These are phyloP conservation scores for Blastobotrys serpentis DNA, from an alignment of 1,139 yeast species.

Conservation along the genomic window DNA sequence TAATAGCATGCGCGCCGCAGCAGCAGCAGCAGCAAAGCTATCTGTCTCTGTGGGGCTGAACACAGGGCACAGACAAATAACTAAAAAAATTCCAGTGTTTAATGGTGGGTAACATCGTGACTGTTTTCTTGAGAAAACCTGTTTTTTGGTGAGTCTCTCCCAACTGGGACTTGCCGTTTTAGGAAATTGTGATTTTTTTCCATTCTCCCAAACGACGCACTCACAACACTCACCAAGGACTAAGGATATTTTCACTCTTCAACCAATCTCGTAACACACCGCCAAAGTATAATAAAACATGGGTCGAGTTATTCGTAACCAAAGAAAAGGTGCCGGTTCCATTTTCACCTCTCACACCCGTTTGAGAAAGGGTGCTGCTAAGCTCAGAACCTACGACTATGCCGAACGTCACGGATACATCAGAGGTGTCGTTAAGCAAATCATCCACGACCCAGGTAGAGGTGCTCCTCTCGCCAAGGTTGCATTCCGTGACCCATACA, in stretches of 20 bases:
- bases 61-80: too few species aligned
- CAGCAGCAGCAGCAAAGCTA: too few species aligned
- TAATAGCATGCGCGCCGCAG: too few species aligned
- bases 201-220: not conserved
- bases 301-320: conserved; percentile 99
- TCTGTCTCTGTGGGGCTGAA: too few species aligned
- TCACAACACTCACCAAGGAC: not conserved
- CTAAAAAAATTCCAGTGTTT: too few species aligned
- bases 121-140: too few species aligned
- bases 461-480: conserved; percentile 99
- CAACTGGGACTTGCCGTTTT: conserved; percentile 2
- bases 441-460: conserved; percentile 99
- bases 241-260: conserved; percentile 6
- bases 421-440: conserved; percentile 98
- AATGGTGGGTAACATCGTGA: too few species aligned
- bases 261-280: not conserved
- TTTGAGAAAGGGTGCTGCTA: conserved; percentile 99
- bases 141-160: too few species aligned
- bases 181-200: not conserved
- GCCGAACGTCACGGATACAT: conserved; percentile 99
- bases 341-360: conserved; percentile 99
- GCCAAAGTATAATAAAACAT: not conserved
- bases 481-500: conserved; percentile 99
- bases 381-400: conserved; percentile 97
- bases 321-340: conserved; percentile 99